Evolutionary conservation across 2,329 filamentous ascomycete species (phyloP), one percentile per base, ranked within the genome.

Genomic region (Alternaria rosae): DNA sequence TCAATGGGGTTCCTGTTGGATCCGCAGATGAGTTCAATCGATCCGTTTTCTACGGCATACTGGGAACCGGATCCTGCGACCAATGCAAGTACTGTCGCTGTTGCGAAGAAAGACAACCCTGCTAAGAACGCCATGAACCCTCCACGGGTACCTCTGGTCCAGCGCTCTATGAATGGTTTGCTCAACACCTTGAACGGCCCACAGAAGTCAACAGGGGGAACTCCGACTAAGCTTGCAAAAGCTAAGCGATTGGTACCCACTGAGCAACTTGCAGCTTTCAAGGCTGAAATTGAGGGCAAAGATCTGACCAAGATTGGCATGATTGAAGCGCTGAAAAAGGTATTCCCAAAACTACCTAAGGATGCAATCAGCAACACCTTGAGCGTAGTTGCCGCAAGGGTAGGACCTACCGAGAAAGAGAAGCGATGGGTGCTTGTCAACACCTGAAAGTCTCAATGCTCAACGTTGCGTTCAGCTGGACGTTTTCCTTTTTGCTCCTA

Each of bases 21-120:
- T 52, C 76, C 80, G 5, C 76, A 82, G 53, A 75, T 78, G 56
- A 80, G 88, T 77, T 79, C 89, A 8, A 94, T 99, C 66, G 90
- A 99, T 73, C 95, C 95, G 0, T 96, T 94, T 75, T 94, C 92
- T 0, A 88, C 88, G 0, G 79, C 83, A 0, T 98, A 98, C 78
- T 98, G 95, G 95, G 77, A 78, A 8, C 72, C 76, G 10, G 71
- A 78, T 3, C 71, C 74, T 38, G 44, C 68, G 15, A 44, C 64
- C 35, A 59, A 62, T 28, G 54, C 65, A 44, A 28, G 65, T 30
- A 21, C 66, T 2, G 20, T 51, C 9, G 26, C 61, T 17, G 45
- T 59, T 52, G 12, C 67, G 25, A 69, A 23, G 28, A 76, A 68
- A 60, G 69, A 66, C 8, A 47, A 51, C 4, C 45, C 62, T 25